Evolutionary conservation across 805 yeast genomes (phyloP).

Genomic region (Kuraishia capsulata): DNA sequence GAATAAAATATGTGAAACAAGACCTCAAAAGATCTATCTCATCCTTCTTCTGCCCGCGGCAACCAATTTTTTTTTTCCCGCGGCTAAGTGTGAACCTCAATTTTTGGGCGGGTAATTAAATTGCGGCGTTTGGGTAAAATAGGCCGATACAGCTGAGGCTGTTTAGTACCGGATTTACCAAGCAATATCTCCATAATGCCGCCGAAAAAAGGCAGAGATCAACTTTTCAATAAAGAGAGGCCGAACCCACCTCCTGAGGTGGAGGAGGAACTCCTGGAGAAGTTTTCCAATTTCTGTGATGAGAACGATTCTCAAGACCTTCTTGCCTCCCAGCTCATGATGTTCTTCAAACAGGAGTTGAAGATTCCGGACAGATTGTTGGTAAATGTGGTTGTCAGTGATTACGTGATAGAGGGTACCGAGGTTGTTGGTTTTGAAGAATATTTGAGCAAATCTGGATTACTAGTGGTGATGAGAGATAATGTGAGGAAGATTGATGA

Average conservation of each 20-base stretch:
- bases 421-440: slow-evolving; percentile 39
- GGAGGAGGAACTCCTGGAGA: slow-evolving; percentile 35
- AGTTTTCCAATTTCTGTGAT: slow-evolving; percentile 29
- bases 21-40: too few species aligned
- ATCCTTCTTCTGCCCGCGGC: too few species aligned
- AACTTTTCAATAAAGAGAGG: slow-evolving; percentile 19
- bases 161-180: too few species aligned
- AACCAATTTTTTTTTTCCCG: neutral
- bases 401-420: slow-evolving; percentile 29
- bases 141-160: too few species aligned
- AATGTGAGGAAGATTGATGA: slow-evolving; percentile 25
- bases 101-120: too few species aligned
- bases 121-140: too few species aligned
- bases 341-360: slow-evolving; percentile 20
- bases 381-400: slow-evolving; percentile 15
- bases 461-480: slow-evolving; percentile 29
- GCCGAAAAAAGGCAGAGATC: slow-evolving; percentile 6
- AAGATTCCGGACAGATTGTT: slow-evolving; percentile 19
- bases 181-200: too few species aligned
- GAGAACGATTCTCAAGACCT: slow-evolving; percentile 28
- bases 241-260: slow-evolving; percentile 27
- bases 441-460: slow-evolving; percentile 28
- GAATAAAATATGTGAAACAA: too few species aligned
- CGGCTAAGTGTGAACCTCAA: too few species aligned
- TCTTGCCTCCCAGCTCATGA: slow-evolving; percentile 17